Percentiles rank a stretch among this genome's conserved stretches.
Evolutionary conservation across 192 early-diverging fungal genomes (phyloP).

Genomic region (Backusella liffmaniae): DNA sequence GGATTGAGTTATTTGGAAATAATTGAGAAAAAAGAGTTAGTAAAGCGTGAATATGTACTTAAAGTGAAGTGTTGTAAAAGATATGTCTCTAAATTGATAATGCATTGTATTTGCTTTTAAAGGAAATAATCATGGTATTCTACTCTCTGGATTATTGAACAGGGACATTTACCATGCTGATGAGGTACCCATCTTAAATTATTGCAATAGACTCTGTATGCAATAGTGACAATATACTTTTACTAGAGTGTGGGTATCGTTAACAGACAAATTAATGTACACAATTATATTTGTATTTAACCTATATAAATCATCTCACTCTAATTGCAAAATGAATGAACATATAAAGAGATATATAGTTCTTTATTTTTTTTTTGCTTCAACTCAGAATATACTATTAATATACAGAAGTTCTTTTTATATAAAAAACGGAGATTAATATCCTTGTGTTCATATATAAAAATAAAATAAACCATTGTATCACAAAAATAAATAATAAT

Average conservation of each 20-base stretch:
- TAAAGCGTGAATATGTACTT: no score
- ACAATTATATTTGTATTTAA: background rate
- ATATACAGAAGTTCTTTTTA: background rate
- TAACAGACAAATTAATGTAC: background rate
- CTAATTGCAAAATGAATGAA: no score
- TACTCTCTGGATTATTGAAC: background rate
- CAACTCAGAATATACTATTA: background rate
- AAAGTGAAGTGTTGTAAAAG: background rate
- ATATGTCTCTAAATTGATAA: background rate
- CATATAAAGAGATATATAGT: no score
- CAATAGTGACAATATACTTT: background rate
- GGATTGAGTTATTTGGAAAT: no score
- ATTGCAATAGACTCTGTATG: background rate
- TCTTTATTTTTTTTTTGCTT: background rate
- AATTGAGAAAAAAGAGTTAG: no score
- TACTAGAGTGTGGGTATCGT: background rate
- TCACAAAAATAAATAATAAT: background rate
- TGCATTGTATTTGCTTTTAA: background rate
- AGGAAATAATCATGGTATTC: background rate
- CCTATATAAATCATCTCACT: background rate
- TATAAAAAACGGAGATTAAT: conserved; percentile 1
- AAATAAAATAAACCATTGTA: background rate
- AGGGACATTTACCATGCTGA: background rate
- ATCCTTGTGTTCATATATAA: background rate
- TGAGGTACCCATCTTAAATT: background rate